phyloP scores from a whole-genome alignment of 176 grass and related monocot species.

The Guadua angustifolia region DNA sequence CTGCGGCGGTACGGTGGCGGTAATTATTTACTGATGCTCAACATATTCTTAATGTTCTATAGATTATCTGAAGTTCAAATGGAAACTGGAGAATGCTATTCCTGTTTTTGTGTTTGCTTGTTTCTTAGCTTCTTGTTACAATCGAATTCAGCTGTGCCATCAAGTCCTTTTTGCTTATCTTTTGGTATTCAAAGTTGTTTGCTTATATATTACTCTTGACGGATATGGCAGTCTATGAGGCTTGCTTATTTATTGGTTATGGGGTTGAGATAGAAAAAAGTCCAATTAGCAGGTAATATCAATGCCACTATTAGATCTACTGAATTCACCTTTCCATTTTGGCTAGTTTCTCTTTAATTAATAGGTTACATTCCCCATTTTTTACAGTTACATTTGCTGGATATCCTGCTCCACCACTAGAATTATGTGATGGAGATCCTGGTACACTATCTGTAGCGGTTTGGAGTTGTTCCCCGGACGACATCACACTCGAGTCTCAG shows the following conservation, averaged over 20 bases:
- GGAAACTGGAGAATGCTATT: background rate
- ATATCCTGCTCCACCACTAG: constrained; percentile 71
- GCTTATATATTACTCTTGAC: constrained; percentile 43
- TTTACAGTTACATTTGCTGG: constrained; percentile 85
- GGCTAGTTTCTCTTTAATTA: background rate
- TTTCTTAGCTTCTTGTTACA: constrained; percentile 37
- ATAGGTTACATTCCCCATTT: constrained; percentile 11
- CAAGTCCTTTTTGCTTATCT: constrained; percentile 29
- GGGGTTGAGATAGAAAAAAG: constrained; percentile 94
- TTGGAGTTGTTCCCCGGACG: constrained; percentile 93
- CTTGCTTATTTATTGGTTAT: constrained; percentile 97
- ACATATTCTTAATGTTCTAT: background rate
- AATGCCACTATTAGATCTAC: constrained; percentile 36
- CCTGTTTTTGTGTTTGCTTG: background rate
- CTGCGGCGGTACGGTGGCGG: no score
- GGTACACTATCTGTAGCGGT: constrained; percentile 77
- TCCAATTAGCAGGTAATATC: constrained; percentile 85
- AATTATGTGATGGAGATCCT: constrained; percentile 97
- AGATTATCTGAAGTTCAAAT: background rate
- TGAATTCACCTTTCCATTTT: constrained; percentile 18
- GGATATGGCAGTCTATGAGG: constrained; percentile 83
- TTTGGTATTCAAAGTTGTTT: constrained; percentile 19
- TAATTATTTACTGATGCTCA: constrained; percentile 1
- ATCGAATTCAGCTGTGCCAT: constrained; percentile 17
- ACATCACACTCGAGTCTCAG: constrained; percentile 90